Evolutionary conservation across 2,329 filamentous ascomycete genomes (phyloP).

Genomic region (Fusarium pseudoanthophilum): DNA sequence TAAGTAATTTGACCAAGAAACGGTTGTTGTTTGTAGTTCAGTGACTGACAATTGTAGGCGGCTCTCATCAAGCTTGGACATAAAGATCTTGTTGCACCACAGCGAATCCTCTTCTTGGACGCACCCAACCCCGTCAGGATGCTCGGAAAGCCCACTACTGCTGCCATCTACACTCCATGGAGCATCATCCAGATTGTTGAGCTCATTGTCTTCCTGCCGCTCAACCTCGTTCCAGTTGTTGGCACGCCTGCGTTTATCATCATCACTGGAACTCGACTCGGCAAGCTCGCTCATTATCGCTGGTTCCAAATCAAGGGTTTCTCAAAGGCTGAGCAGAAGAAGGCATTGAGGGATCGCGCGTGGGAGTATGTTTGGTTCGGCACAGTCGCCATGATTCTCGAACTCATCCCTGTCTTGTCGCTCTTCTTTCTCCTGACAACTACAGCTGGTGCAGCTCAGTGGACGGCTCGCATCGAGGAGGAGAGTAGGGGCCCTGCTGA

Average conservation of each 20-base stretch:
- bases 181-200: constrained; percentile 91
- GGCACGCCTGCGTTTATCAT: constrained; percentile 88
- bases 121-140: constrained; percentile 79
- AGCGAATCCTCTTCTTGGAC: constrained; percentile 73
- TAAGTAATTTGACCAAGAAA: constrained; percentile 51
- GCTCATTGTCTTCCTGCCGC: constrained; percentile 79
- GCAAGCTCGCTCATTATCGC: constrained; percentile 89
- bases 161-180: constrained; percentile 87
- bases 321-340: constrained; percentile 77
- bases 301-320: constrained; percentile 86
- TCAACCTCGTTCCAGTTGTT: constrained; percentile 87
- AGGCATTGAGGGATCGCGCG: constrained; percentile 72
- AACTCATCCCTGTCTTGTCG: constrained; percentile 89
- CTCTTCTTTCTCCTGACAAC: constrained; percentile 95
- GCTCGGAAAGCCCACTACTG: constrained; percentile 82
- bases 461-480: constrained; percentile 82
- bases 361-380: constrained; percentile 97
- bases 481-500: constrained; percentile 50
- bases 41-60: constrained; percentile 54
- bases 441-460: constrained; percentile 84
- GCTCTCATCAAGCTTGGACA: constrained; percentile 81
- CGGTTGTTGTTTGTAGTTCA: neutral
- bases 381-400: constrained; percentile 81
- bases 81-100: constrained; percentile 73
- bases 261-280: constrained; percentile 86